Conservation (phyloP, 164 flowering plant species). For the Tinospora cordifolia region DNA sequence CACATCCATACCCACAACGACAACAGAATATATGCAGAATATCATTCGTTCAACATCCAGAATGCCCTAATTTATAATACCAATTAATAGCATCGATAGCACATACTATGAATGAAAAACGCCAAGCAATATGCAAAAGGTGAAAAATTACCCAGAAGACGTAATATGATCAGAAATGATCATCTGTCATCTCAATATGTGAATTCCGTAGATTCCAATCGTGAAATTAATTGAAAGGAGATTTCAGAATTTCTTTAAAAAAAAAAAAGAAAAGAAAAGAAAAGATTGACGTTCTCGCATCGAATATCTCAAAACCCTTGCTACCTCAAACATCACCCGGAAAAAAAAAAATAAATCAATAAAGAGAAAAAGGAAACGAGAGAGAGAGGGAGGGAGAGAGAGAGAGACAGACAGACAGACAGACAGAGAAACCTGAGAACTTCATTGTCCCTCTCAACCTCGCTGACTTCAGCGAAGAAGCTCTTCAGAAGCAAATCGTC, state of each 20-base stretch:
- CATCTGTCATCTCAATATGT: neutral
- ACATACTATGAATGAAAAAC: neutral
- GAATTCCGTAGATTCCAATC: neutral
- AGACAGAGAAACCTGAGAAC: constrained; percentile 50
- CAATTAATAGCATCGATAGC: too few relatives aligned
- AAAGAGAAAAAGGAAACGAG: neutral
- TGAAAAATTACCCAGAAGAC: too few relatives aligned
- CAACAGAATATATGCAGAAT: too few relatives aligned
- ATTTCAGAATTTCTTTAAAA: too few relatives aligned
- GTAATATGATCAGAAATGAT: neutral
- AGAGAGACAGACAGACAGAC: constrained; percentile 15
- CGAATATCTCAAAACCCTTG: neutral
- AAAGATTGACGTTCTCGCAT: neutral
- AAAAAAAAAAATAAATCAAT: neutral
- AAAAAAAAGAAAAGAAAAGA: too few relatives aligned
- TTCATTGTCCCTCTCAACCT: constrained; percentile 96
- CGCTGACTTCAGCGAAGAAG: constrained; percentile 93
- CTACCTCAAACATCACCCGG: neutral
- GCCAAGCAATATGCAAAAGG: too few relatives aligned
- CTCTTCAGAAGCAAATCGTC: constrained; percentile 63
- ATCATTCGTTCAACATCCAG: too few relatives aligned
- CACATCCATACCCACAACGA: too few relatives aligned
- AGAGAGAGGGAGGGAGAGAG: constrained; percentile 22
- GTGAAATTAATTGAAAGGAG: too few relatives aligned
- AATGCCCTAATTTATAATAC: too few relatives aligned